phyloP scores from a whole-genome alignment of 768 basidiomycete species.

The Tulasnella sp. region DNA sequence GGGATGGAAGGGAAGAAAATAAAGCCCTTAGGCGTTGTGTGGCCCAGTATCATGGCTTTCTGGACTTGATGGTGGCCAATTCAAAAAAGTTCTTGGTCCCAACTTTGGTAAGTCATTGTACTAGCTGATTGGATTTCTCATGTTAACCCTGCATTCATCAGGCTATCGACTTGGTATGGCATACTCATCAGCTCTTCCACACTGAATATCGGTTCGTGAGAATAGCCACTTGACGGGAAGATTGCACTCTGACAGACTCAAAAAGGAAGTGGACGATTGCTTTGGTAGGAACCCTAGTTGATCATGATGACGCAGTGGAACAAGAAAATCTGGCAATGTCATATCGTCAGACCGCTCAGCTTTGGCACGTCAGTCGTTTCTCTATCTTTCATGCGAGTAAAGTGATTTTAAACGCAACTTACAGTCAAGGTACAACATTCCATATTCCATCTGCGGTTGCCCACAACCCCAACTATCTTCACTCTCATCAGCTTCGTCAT shows the following conservation, averaged over 20 bases:
- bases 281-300: constrained; percentile 11
- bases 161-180: constrained; percentile 19
- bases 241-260: background rate
- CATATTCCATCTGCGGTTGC: constrained; percentile 51
- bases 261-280: constrained; percentile 5
- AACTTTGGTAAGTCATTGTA: constrained; percentile 8
- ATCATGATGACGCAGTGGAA: constrained; percentile 40
- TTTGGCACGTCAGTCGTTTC: constrained; percentile 30
- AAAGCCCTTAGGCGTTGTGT: constrained; percentile 15
- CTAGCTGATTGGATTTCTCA: background rate
- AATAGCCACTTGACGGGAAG: too few relatives aligned
- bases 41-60: constrained; percentile 18
- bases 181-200: constrained; percentile 19
- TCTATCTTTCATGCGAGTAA: background rate
- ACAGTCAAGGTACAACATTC: constrained; percentile 36
- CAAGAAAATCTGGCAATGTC: constrained; percentile 33
- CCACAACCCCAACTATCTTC: constrained; percentile 23
- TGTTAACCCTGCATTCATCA: background rate
- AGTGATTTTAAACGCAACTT: background rate
- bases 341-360: constrained; percentile 39
- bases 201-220: constrained; percentile 12
- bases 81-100: constrained; percentile 17
- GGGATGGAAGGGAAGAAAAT: constrained; percentile 23
- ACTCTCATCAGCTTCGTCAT: background rate
- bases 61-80: constrained; percentile 16